These are phyloP conservation scores for Sugiyamaella boreocaroliniensis DNA, from an alignment of 805 yeast species.

Conservation along the genomic window DNA sequence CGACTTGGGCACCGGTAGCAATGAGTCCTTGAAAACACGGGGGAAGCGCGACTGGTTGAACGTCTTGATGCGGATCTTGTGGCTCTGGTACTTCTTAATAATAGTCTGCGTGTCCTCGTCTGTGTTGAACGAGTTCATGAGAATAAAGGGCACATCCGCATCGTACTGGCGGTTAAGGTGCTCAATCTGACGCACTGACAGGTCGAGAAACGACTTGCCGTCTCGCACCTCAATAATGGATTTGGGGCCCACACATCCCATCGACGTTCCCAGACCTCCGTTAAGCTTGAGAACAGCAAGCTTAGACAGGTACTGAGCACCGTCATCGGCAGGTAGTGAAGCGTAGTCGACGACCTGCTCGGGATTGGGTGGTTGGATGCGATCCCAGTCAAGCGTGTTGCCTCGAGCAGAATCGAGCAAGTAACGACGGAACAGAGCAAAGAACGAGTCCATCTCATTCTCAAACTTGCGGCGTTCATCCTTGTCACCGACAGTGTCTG, in stretches of 20 bases:
- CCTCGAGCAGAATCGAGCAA: slow-evolving; percentile 83
- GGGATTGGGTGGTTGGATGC: slow-evolving; percentile 82
- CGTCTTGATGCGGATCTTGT: slow-evolving; percentile 88
- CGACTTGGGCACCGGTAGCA: slow-evolving; percentile 84
- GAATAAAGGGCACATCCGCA: slow-evolving; percentile 88
- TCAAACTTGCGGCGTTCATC: slow-evolving; percentile 53
- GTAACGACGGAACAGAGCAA: slow-evolving; percentile 88
- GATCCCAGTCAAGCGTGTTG: slow-evolving; percentile 85
- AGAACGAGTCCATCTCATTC: slow-evolving; percentile 89
- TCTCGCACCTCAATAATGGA: slow-evolving; percentile 95
- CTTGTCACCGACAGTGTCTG: slow-evolving; percentile 64
- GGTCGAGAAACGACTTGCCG: slow-evolving; percentile 93
- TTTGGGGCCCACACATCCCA: slow-evolving; percentile 99
- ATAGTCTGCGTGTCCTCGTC: slow-evolving; percentile 91
- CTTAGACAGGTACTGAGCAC: slow-evolving; percentile 54
- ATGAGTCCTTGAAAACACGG: slow-evolving; percentile 89
- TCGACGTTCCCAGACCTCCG: slow-evolving; percentile 98
- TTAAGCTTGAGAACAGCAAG: slow-evolving; percentile 93
- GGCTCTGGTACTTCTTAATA: slow-evolving; percentile 94
- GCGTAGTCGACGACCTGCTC: slow-evolving; percentile 84
- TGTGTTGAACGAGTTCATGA: slow-evolving; percentile 98
- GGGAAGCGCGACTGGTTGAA: slow-evolving; percentile 98
- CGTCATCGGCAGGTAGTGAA: slow-evolving; percentile 35
- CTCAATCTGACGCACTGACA: slow-evolving; percentile 94
- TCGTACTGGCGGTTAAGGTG: slow-evolving; percentile 84